Base-by-base conservation (phyloP, 305 asterid species). In the Fraxinus platypoda region DNA sequence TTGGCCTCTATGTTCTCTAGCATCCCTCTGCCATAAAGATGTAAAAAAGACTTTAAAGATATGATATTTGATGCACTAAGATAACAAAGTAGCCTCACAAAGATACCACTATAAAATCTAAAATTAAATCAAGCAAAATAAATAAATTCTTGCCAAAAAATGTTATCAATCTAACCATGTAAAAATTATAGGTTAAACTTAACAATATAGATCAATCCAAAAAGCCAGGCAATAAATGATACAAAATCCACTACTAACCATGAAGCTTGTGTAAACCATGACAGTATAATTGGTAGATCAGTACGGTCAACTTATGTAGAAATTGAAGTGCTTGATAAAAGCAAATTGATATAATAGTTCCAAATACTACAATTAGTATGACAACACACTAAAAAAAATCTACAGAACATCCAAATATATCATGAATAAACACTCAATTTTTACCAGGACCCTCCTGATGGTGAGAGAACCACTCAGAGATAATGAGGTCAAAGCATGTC, bases 11-110 rank as follows among this genome's bases (percentile, higher is more conserved):
- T 78, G 93, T 74, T 86, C 79, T 86, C 98, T 92, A 81, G 88
- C 91, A 78, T 97, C 97, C 87, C 98, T 91, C 99, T 97, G 94
- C 83, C 87, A 83, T 64, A 74, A 30, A 83, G 28, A 87, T 73
- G 81, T 54, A 72, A 59, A 70, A 75, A 49, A 43, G 64, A 62
- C 57, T 28, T 68, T 83, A 33, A 77, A 23, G 66, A 76, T 64
- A 21, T 74, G 26, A 80, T 72, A 59, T 21, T 33, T 37, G 38
- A 54, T 31, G 74, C 52, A 21, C 74, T 78, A 81, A 76, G 52
- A 57, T 62, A 21, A 62, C 71, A 0, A 62, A 8, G 71, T 62
- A 23, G 17, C 71, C 28, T 68, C 79, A 52, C 8, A 78, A 59
- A 25, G 49, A 30, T 73, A 64, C 34, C 34, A 43, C 41, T 34